Base-by-base conservation (phyloP, 805 yeast species). In the Candida hungchunana region DNA sequence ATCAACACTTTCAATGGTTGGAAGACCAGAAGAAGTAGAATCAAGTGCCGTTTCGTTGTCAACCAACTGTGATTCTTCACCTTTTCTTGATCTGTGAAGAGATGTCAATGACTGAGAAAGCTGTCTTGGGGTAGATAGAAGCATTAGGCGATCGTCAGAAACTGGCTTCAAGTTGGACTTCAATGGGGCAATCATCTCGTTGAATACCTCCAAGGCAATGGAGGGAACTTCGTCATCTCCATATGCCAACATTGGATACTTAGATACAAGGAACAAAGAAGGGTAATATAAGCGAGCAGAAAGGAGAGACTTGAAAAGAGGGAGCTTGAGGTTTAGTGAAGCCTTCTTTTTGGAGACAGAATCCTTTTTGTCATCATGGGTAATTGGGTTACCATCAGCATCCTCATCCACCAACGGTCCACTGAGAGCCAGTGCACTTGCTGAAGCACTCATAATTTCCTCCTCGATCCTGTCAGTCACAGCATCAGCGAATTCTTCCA, bases 371-470 rank as follows among this genome's bases (percentile, higher is more conserved):
- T 22, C 32, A 11, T 13, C 27, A 25, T 7, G 15, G 5, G 36
- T 26, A 13, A 18, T 40, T 5, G 53, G 21, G 9, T 32, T 33
- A 11, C 50, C 60, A n/a, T 61, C 64, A 7, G 68, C 76, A 17
- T 75, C 82, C 14, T 75, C 84, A 23, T 82, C 90, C 4, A 70
- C 66, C 25, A 89, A 64, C 0, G 96, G 95, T 8, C 93, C 93
- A 6, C 96, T 96, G 47, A 88, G 56, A 0, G 97, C 93, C 32
- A 89, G 62, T 0, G 95, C 95, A 43, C 82, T 84, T 0, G 85
- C 81, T 17, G 75, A 70, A 0, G 89, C 81, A 42, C 67, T 65
- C 48, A 69, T 66, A 0, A 83, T 74, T 39, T 76, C 71, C 10
- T 75, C 75, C 12, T 78, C 77, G 37, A 73, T 53, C 8, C 68